phyloP scores from a whole-genome alignment of 345 rosid species.

The Brassica nigra region DNA sequence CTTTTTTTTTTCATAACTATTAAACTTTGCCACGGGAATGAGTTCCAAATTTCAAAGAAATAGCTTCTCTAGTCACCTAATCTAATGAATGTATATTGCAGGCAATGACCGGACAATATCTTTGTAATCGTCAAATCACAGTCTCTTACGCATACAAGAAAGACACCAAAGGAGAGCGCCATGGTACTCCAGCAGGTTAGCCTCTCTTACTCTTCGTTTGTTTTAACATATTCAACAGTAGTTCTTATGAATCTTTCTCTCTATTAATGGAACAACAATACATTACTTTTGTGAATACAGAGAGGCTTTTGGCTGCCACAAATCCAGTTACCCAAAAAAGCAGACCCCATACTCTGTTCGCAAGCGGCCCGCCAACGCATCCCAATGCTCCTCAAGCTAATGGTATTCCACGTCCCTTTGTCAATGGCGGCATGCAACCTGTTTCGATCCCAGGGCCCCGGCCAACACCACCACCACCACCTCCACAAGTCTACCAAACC shows the following conservation, averaged over 20 bases:
- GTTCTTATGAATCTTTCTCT: background rate
- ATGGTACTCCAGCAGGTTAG: slow-evolving; percentile 98
- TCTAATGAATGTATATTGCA: slow-evolving; percentile 22
- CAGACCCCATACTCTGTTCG: slow-evolving; percentile 89
- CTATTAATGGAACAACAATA: background rate
- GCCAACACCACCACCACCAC: slow-evolving; percentile 84
- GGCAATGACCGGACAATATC: slow-evolving; percentile 99
- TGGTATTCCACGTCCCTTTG: slow-evolving; percentile 73
- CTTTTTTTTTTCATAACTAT: background rate
- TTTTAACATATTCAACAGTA: background rate
- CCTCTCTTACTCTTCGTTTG: slow-evolving; percentile 14
- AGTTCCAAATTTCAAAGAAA: background rate
- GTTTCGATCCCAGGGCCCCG: slow-evolving; percentile 53
- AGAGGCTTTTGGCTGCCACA: slow-evolving; percentile 96
- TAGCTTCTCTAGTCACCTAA: background rate
- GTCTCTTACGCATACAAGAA: slow-evolving; percentile 97
- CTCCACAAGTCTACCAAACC: slow-evolving; percentile 55
- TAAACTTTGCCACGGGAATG: background rate
- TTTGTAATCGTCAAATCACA: slow-evolving; percentile 94
- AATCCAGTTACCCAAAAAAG: slow-evolving; percentile 81
- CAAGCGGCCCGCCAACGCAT: slow-evolving; percentile 65
- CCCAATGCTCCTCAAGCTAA: slow-evolving; percentile 54
- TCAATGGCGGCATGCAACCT: slow-evolving; percentile 62
- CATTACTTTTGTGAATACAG: slow-evolving; percentile 45
- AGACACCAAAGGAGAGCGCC: slow-evolving; percentile 98